These are phyloP conservation scores for Pedinophyceae sp. DNA, from an alignment of 139 green algal genomes.

Conservation along the genomic window DNA sequence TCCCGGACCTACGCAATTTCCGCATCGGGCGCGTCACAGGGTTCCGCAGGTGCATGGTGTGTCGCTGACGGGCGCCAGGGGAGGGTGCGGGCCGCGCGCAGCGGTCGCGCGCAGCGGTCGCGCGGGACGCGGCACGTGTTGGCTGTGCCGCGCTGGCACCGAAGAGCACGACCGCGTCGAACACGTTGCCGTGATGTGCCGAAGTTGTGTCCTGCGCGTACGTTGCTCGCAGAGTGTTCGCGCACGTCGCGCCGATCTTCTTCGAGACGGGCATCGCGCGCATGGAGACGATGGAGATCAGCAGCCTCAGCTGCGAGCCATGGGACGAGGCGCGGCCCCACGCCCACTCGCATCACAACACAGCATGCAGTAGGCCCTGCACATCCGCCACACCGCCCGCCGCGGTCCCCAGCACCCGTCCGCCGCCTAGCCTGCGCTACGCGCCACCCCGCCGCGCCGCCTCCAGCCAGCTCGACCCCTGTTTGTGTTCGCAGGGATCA, in stretches of 20 bases:
- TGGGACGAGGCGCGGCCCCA: conserved; percentile 8
- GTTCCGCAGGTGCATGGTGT: not conserved
- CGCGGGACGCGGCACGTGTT: not conserved
- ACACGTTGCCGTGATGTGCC: not conserved
- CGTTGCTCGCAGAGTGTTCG: conserved; percentile 69
- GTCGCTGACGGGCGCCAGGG: not conserved
- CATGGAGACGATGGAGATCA: conserved; percentile 52
- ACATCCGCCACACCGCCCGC: not conserved
- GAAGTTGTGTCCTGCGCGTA: conserved; percentile 17
- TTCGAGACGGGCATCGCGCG: conserved; percentile 61
- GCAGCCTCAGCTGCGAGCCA: conserved; percentile 48
- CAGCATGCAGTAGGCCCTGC: not conserved
- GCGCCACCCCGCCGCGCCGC: not conserved
- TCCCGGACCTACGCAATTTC: conserved; percentile 64
- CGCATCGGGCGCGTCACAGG: conserved; percentile 13
- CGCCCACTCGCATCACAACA: no score
- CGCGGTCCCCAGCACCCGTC: not conserved
- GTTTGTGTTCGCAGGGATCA: no score
- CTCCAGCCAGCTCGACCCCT: no score
- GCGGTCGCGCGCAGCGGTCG: not conserved
- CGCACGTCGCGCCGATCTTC: conserved; percentile 69
- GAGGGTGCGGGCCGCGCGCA: not conserved
- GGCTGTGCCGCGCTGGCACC: not conserved
- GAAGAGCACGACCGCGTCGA: not conserved
- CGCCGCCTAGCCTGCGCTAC: not conserved